Evolutionary conservation across 495 filamentous ascomycete genomes (phyloP).

Genomic region (Neurospora sp.): DNA sequence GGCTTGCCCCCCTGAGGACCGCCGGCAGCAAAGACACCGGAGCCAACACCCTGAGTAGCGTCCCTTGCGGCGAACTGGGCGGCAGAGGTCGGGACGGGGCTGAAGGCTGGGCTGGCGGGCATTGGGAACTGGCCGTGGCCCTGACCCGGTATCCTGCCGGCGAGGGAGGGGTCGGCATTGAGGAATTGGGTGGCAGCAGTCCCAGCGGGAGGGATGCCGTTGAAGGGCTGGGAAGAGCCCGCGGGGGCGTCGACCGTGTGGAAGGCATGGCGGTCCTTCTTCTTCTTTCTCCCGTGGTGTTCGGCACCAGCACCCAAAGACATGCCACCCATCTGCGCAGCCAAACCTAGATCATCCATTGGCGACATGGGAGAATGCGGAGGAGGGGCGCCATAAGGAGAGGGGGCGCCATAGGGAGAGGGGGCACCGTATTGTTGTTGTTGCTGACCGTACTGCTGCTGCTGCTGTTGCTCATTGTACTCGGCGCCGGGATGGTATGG

Average conservation of each 20-base stretch:
- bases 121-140: slow-evolving; percentile 48
- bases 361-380: slow-evolving; percentile 2
- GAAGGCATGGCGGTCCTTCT: slow-evolving; percentile 90
- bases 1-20: slow-evolving; percentile 47
- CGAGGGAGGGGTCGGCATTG: slow-evolving; percentile 46
- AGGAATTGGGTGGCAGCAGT: slow-evolving; percentile 57
- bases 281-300: slow-evolving; percentile 55
- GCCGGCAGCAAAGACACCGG: slow-evolving; percentile 22
- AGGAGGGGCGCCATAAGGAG: slow-evolving; percentile 10
- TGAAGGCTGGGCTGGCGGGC: slow-evolving; percentile 47
- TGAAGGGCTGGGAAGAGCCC: slow-evolving; percentile 54
- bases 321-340: slow-evolving; percentile 81
- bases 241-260: slow-evolving; percentile 71
- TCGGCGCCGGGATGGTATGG: slow-evolving; percentile 54
- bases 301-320: slow-evolving; percentile 49
- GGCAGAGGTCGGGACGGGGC: slow-evolving; percentile 42
- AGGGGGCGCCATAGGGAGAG: slow-evolving; percentile 9
- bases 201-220: slow-evolving; percentile 49
- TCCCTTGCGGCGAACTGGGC: slow-evolving; percentile 48
- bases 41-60: slow-evolving; percentile 16
- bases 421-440: slow-evolving; percentile 20
- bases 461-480: slow-evolving; percentile 24
- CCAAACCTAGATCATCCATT: slow-evolving; percentile 46
- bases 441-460: slow-evolving; percentile 11
- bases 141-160: slow-evolving; percentile 15